Base-by-base conservation (phyloP, 108 stramenopile species). In the Nitzschia sp. region DNA sequence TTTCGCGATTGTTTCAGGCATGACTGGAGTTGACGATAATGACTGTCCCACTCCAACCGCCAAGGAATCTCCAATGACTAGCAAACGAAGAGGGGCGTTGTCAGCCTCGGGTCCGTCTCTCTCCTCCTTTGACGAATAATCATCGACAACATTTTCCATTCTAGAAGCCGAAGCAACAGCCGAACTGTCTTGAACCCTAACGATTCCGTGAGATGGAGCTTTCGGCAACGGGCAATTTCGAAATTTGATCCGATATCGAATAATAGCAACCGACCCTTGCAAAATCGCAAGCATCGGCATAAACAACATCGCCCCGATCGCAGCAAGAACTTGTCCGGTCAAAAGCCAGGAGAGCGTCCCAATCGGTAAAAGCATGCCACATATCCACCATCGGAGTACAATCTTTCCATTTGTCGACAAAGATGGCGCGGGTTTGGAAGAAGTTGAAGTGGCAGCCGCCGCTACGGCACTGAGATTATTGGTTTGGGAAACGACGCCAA, bases 21-120 rank as follows among this genome's bases (percentile, higher is more conserved):
- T 44, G 17, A 80, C 56, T 0, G 86, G 80, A 22, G 82, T 81
- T 28, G 57, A 45, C 2, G 71, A 72, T 36, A 33, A 31, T 2
- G 66, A 53, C 21, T 71, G 67, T 3, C 86, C 86, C 16, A 83
- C 80, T 31, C 86, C 86, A 36, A 57, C 68, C 16, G 86, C 86
- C 35, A 87, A 60, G 1, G 86, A 87, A 47, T 87, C 86, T 62
- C 86, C 86, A 58, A 87, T 73, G 19, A 83, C 77, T 19, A 87
- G 63, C 11, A 87, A 41, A n/a, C 80, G 71, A 13, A 87, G 69
- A n/a, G 86, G 86, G 22, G 11, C 36, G 15, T 35, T 23, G 59
- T 13, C n/a, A 3, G 21, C 13, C 5, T 61, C 36, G 6, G 34
- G 34, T 46, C 45, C 46, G 27, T 46, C 26, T 4, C 28, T 19